Evolutionary conservation across 495 filamentous ascomycete genomes (phyloP).

Genomic region (Oleoguttula mirabilis): DNA sequence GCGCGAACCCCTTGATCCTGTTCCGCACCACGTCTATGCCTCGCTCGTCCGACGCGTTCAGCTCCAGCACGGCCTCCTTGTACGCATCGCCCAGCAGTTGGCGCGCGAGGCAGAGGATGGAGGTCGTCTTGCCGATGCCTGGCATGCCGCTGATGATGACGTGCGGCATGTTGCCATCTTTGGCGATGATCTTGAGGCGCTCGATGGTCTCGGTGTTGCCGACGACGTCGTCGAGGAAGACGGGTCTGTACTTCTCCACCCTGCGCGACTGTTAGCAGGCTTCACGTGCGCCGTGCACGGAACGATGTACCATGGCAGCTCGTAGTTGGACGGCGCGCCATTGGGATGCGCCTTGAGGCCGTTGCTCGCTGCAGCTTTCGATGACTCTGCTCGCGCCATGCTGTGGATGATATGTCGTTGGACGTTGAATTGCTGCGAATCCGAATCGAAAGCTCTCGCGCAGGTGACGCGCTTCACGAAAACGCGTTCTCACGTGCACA

Average conservation of each 20-base stretch:
- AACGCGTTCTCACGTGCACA: too few relatives aligned
- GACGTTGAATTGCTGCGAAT: too few relatives aligned
- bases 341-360: constrained; percentile 51
- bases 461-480: too few relatives aligned
- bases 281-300: neutral
- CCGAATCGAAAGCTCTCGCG: too few relatives aligned
- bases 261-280: constrained; percentile 35
- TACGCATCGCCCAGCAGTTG: constrained; percentile 88
- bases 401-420: too few relatives aligned
- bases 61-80: constrained; percentile 92
- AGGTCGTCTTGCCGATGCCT: constrained; percentile 98
- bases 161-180: constrained; percentile 99
- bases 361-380: constrained; percentile 57
- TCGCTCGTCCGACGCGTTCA: constrained; percentile 94
- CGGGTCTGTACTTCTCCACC: constrained; percentile 96
- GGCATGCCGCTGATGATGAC: constrained; percentile 99
- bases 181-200: constrained; percentile 94
- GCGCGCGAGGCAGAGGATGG: constrained; percentile 81
- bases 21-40: constrained; percentile 99
- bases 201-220: constrained; percentile 97
- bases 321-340: constrained; percentile 52
- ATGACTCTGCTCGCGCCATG: constrained; percentile 57
- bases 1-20: constrained; percentile 95
- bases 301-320: constrained; percentile 71
- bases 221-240: constrained; percentile 91